These are phyloP conservation scores for Prunus yedoensis DNA, from an alignment of 331 rosid genomes.

Conservation along the genomic window DNA sequence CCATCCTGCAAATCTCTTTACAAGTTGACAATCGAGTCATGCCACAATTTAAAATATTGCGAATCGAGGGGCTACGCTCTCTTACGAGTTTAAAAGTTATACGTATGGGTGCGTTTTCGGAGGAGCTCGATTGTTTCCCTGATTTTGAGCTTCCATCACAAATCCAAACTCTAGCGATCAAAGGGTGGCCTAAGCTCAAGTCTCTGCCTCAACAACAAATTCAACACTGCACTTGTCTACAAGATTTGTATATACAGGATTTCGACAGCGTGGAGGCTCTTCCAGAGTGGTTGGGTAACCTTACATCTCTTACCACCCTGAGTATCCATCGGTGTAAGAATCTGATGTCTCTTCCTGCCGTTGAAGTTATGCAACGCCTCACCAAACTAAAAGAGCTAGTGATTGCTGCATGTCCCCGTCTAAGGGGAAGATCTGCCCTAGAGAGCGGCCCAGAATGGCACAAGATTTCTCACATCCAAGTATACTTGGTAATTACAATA, in stretches of 20 bases:
- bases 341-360: neutral
- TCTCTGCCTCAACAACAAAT: too few relatives aligned
- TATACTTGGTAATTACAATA: neutral
- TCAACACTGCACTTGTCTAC: too few relatives aligned
- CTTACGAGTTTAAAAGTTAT: too few relatives aligned
- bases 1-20: too few relatives aligned
- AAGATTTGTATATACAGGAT: too few relatives aligned
- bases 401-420: neutral
- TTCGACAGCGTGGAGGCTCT: neutral
- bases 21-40: too few relatives aligned
- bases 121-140: neutral
- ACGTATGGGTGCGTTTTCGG: too few relatives aligned
- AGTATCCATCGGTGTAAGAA: neutral
- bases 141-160: neutral
- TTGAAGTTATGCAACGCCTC: neutral
- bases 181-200: neutral
- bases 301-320: neutral
- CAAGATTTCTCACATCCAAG: neutral
- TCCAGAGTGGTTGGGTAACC: neutral
- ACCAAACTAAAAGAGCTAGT: neutral
- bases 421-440: neutral
- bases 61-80: too few relatives aligned
- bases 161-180: rapidly evolving
- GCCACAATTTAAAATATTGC: too few relatives aligned
- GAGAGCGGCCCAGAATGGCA: neutral